A percentile compares a stretch with the other conserved stretches of the same genome.
Conservation (phyloP, 2,329 filamentous ascomycete species). For the Alternaria dauci region DNA sequence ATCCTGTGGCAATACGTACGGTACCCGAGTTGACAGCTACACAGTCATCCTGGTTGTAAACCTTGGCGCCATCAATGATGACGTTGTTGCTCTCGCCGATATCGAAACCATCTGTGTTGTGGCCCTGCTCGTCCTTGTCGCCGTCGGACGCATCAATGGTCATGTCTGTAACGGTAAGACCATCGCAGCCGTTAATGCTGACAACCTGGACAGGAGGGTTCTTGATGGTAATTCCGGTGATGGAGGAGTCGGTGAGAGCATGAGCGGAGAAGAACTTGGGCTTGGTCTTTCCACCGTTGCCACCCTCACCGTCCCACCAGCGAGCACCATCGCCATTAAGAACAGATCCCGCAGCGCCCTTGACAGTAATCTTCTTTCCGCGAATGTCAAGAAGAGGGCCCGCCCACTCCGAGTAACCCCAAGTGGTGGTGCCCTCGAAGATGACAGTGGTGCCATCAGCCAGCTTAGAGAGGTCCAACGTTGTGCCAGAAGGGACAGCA, state of each 20-base stretch:
- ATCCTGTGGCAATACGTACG: constrained; percentile 18
- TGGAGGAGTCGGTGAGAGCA: constrained; percentile 59
- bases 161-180: constrained; percentile 59
- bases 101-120: constrained; percentile 67
- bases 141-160: constrained; percentile 66
- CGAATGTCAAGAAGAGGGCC: constrained; percentile 69
- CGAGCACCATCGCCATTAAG: constrained; percentile 65
- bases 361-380: constrained; percentile 66
- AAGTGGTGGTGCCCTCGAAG: constrained; percentile 71
- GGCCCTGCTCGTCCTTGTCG: constrained; percentile 47
- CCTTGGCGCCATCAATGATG: constrained; percentile 59
- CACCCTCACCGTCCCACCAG: constrained; percentile 61
- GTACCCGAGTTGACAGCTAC: constrained; percentile 66
- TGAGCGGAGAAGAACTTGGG: constrained; percentile 65
- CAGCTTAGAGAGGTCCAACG: constrained; percentile 65
- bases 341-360: constrained; percentile 62
- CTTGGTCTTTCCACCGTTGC: constrained; percentile 56
- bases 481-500: constrained; percentile 64
- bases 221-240: constrained; percentile 60
- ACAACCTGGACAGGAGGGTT: constrained; percentile 65
- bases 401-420: constrained; percentile 70
- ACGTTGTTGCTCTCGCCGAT: constrained; percentile 59
- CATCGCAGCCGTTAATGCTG: constrained; percentile 54
- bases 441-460: constrained; percentile 62
- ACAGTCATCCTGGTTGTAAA: constrained; percentile 68